Base-by-base conservation (phyloP, 75 land plant genomes). In the Cryptomeria japonica region DNA sequence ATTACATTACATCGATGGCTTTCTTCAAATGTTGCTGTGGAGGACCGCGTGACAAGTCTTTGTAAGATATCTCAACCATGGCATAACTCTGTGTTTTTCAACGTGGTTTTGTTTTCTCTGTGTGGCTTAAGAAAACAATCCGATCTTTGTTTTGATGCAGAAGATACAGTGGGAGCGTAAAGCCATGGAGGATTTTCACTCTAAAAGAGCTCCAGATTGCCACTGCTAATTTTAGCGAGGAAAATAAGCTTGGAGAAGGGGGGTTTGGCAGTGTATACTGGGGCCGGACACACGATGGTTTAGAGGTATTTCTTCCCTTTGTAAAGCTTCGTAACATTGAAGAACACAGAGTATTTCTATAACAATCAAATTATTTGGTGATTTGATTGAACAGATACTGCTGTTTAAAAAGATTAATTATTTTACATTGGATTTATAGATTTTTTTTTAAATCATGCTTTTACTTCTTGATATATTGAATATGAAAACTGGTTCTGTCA, bases 161-260 rank as follows among this genome's bases (percentile, higher is more conserved):
- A 34, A 32, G 37, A 12, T 4, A 22, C 25, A 56, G 18, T 12
- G 58, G 58, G 64, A 85, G 76, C 31, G 86, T 28, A 19, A 55
- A 32, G 18, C 76, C 77, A 49, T 86, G 87, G 87, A 39, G 87
- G 15, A 72, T 86, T 34, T 86, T 86, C 39, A 36, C 75, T 64
- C 76, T 61, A 1, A 86, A 86, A 86, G 87, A 86, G 86, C 39
- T 87, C 18, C 51, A 38, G 34, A 32, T 83, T 31, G 88, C 88
- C 19, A 87, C 88, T 22, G 42, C 47, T 46, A 87, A 87, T 38
- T 87, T 87, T 46, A 87, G 86, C 56, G 34, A 31, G 31, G 84
- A 87, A 78, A 87, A 87, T 84, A 77, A 79, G 56, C 88, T 87
- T 53, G 88, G 88, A 80, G 84, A 87, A 51, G 88, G 88, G 25